Percentiles rank a stretch among this genome's conserved stretches.
phyloP scores from a whole-genome alignment of 306 rosid genomes.

The Trifolium dubium region DNA sequence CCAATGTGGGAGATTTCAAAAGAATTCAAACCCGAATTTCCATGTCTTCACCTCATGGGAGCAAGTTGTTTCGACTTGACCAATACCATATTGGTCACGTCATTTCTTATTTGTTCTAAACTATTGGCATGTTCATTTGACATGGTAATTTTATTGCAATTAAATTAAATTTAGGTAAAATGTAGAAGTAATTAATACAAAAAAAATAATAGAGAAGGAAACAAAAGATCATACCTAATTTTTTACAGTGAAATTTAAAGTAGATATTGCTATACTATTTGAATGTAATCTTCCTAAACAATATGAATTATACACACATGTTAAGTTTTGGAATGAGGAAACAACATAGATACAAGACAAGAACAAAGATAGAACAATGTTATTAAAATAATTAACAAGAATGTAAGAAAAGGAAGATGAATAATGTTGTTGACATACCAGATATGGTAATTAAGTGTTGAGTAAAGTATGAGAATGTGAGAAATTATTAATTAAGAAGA shows the following conservation, averaged over 20 bases:
- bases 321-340: not conserved
- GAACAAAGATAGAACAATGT: slow-evolving; percentile 15
- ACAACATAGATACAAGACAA: not conserved
- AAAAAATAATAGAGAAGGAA: not conserved
- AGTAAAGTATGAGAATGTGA: slow-evolving; percentile 20
- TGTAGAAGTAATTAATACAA: not conserved
- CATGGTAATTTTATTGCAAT: not conserved
- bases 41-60: not conserved
- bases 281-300: slow-evolving; percentile 30
- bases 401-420: slow-evolving; percentile 12
- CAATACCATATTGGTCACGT: not conserved
- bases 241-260: not conserved
- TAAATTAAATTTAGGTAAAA: not conserved
- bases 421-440: slow-evolving; percentile 38
- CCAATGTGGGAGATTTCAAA: not conserved
- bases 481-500: not conserved
- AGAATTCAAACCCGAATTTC: not conserved
- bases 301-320: not conserved
- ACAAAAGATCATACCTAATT: slow-evolving; percentile 20
- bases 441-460: slow-evolving; percentile 13
- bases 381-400: not conserved
- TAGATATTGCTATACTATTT: not conserved
- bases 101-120: not conserved
- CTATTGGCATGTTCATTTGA: not conserved
- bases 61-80: not conserved